Base-by-base conservation (phyloP, 176 grass and related monocot genomes). In the Bolboschoenus planiculmis region DNA sequence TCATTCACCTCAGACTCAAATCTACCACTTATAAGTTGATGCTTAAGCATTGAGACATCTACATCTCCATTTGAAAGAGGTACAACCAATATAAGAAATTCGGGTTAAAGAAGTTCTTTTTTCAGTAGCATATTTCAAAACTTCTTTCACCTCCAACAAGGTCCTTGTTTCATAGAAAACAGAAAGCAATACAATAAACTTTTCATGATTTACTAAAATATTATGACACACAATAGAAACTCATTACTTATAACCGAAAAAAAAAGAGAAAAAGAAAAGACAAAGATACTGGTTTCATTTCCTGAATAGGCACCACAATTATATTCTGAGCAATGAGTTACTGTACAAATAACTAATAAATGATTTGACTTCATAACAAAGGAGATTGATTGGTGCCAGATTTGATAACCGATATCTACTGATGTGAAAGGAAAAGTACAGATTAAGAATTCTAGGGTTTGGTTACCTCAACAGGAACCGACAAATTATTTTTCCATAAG, bases 41-140 rank as follows among this genome's bases (percentile, higher is more conserved):
- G 96, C 92, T 90, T 95, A n/a, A 98, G 87, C 96, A 95, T 98
- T 4, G 92, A 95, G 46, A 98, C 96, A 87, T 98, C 90, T 50
- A 98, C 40, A 78, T 90, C 92, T 53, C 89, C 91, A 71, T 95
- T 86, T 24, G 66, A 85, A 90, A 90, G 89, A 89, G 91, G 92
- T 35, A 91, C 84, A 10, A 93, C 90, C 96, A 98, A 80, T 98
- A 92, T 85, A 95, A 77, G 92, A 98, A 87, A 95, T 98, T 81
- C 86, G 85, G 55, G 96, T 90, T 84, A 98, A 85, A 50, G 87
- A 93, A 83, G 89, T 95, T 53, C 37, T 91, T 80, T 95, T 93
- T 63, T 86, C 85, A 72, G 88, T 56, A 10, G 91, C 83, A 83
- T 95, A 95, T 64, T 91, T 59, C 86, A 98, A 85, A 55, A 93